phyloP scores from a whole-genome alignment of 306 rosid genomes.

The Sindora glabra region DNA sequence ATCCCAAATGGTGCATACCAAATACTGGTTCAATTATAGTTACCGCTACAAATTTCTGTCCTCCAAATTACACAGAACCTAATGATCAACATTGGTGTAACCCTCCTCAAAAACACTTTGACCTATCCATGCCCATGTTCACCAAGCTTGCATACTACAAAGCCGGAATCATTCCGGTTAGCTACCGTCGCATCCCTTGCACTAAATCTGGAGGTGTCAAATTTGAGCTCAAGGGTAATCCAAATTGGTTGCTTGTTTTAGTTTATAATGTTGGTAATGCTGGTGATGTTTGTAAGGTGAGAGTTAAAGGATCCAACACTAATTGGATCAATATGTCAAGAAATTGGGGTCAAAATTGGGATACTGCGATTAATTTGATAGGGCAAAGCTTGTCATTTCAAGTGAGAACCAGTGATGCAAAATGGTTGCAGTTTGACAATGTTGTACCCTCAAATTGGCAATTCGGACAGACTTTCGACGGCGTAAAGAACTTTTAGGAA shows the following conservation, averaged over 20 bases:
- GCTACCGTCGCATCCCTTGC: slow-evolving; percentile 30
- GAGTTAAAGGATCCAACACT: slow-evolving; percentile 19
- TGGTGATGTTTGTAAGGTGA: slow-evolving; percentile 36
- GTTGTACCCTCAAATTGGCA: slow-evolving; percentile 47
- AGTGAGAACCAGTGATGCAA: slow-evolving; percentile 37
- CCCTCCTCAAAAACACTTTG: slow-evolving; percentile 63
- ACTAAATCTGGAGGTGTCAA: slow-evolving; percentile 32
- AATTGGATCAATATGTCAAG: slow-evolving; percentile 37
- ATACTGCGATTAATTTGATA: neutral
- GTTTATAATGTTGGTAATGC: slow-evolving; percentile 50
- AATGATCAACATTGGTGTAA: slow-evolving; percentile 57
- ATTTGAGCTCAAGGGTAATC: slow-evolving; percentile 50
- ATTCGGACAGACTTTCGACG: slow-evolving; percentile 38
- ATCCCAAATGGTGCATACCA: slow-evolving; percentile 38
- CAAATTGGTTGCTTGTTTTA: slow-evolving; percentile 25
- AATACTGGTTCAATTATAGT: slow-evolving; percentile 28
- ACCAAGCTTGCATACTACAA: slow-evolving; percentile 20
- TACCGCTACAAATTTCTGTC: slow-evolving; percentile 63
- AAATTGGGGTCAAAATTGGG: slow-evolving; percentile 62
- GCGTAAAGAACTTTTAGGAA: neutral
- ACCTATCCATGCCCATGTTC: slow-evolving; percentile 54
- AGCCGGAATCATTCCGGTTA: slow-evolving; percentile 55
- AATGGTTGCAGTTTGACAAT: slow-evolving; percentile 10
- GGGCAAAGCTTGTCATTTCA: slow-evolving; percentile 53
- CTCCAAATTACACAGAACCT: slow-evolving; percentile 28